Percentiles rank a stretch among this genome's conserved stretches.
Evolutionary conservation across 2,329 filamentous ascomycete genomes (phyloP).

Genomic region (Pezicula neosporulosa): DNA sequence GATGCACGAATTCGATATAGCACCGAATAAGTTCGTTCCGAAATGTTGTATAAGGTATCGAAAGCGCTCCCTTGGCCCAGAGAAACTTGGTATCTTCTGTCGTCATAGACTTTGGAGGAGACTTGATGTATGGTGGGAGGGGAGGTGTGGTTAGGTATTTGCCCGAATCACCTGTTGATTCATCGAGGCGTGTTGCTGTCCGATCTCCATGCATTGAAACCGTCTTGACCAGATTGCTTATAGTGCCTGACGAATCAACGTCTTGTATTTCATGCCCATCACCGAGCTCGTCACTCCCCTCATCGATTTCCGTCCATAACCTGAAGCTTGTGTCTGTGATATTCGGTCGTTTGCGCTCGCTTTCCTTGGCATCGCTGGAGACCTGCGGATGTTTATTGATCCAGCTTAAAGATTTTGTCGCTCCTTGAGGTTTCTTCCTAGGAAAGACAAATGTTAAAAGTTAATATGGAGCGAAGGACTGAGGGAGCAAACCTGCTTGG

Average conservation of each 20-base stretch:
- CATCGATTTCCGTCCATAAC: too few relatives aligned
- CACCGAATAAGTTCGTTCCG: conserved; percentile 76
- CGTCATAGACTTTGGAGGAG: not conserved
- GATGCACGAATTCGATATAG: conserved; percentile 84
- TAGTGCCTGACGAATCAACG: not conserved
- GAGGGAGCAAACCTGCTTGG: not conserved
- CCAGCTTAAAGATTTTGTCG: too few relatives aligned
- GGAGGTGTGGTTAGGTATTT: not conserved
- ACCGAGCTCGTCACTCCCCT: not conserved
- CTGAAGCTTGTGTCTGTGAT: too few relatives aligned
- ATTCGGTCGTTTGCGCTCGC: too few relatives aligned
- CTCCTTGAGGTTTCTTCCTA: too few relatives aligned
- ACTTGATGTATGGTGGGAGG: not conserved
- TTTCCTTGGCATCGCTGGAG: too few relatives aligned
- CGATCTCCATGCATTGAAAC: not conserved
- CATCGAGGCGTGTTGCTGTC: not conserved
- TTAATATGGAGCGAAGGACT: not conserved
- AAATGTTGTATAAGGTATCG: conserved; percentile 64
- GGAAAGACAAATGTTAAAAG: not conserved
- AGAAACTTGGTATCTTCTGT: conserved; percentile 54
- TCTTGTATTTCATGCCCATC: not conserved
- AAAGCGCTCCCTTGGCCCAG: conserved; percentile 75
- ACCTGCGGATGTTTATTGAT: too few relatives aligned
- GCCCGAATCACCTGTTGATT: not conserved
- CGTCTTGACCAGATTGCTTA: not conserved